A percentile compares a stretch with the other conserved stretches of the same genome.
These are phyloP conservation scores for Cercospora berteroae DNA, from an alignment of 2,329 filamentous ascomycete species.

Conservation along the genomic window DNA sequence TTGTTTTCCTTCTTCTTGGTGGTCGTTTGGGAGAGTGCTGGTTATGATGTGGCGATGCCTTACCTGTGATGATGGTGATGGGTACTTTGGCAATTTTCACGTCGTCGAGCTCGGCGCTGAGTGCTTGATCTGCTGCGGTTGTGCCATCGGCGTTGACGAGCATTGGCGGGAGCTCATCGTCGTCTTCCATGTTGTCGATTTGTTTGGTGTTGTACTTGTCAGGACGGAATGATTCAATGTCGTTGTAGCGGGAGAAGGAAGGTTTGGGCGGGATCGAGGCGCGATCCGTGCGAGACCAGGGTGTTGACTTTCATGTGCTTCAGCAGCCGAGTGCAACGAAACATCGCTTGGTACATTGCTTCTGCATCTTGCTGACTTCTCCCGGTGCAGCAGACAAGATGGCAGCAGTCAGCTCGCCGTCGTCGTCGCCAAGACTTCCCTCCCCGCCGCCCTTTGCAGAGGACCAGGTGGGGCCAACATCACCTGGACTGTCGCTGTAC, in stretches of 20 bases:
- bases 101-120: conserved; percentile 48
- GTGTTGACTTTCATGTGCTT: conserved; percentile 4
- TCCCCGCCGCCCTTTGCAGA: conserved; percentile 93
- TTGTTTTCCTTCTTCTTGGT: no score
- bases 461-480: conserved; percentile 82
- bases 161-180: conserved; percentile 63
- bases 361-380: neutral
- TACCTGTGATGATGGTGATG: conserved; percentile 81
- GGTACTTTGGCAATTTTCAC: conserved; percentile 64
- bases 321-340: conserved; percentile 1
- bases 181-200: conserved; percentile 55
- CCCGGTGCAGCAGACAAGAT: neutral
- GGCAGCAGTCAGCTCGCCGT: conserved; percentile 48
- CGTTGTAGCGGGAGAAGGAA: neutral
- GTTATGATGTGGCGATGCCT: conserved; percentile 13
- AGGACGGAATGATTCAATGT: neutral
- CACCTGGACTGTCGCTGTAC: conserved; percentile 64
- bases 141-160: conserved; percentile 53
- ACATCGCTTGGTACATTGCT: neutral
- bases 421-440: conserved; percentile 86
- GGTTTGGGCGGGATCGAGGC: neutral
- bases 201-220: neutral
- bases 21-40: no score
- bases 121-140: conserved; percentile 21
- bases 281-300: neutral